Conservation (phyloP, 441 rosid genomes). For the Croton setiger region DNA sequence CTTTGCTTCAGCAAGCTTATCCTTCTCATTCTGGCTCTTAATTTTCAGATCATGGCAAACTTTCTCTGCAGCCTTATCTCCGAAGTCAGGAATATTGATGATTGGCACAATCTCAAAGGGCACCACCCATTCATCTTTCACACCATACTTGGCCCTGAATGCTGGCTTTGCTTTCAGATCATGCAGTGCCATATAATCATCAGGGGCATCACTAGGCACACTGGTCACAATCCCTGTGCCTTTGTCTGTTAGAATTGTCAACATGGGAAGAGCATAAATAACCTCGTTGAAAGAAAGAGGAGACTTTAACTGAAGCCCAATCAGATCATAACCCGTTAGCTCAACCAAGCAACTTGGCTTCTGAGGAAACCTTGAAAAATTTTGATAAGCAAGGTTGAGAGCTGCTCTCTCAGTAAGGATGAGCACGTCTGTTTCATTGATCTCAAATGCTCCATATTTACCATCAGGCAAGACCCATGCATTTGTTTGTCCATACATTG, state of each 20-base stretch:
- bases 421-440: conserved; percentile 74
- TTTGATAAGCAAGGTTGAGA: conserved; percentile 85
- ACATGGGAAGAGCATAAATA: conserved; percentile 90
- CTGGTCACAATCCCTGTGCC: conserved; percentile 94
- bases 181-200: conserved; percentile 80
- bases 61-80: conserved; percentile 85
- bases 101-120: conserved; percentile 77
- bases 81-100: conserved; percentile 76
- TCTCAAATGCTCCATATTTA: conserved; percentile 88
- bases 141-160: conserved; percentile 63
- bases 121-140: conserved; percentile 86
- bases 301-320: conserved; percentile 77
- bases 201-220: conserved; percentile 97
- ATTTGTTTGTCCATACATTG: conserved; percentile 95
- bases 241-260: conserved; percentile 83
- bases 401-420: conserved; percentile 73
- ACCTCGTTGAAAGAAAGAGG: conserved; percentile 67
- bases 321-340: conserved; percentile 77
- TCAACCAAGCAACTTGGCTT: conserved; percentile 75
- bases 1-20: conserved; percentile 86
- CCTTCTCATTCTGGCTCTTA: conserved; percentile 88
- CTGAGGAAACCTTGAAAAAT: conserved; percentile 64
- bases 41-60: conserved; percentile 79
- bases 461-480: conserved; percentile 98
- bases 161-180: conserved; percentile 80